Percentiles rank a stretch among this genome's conserved stretches.
Conservation (phyloP, 495 filamentous ascomycete genomes). For the Platismatia glauca region DNA sequence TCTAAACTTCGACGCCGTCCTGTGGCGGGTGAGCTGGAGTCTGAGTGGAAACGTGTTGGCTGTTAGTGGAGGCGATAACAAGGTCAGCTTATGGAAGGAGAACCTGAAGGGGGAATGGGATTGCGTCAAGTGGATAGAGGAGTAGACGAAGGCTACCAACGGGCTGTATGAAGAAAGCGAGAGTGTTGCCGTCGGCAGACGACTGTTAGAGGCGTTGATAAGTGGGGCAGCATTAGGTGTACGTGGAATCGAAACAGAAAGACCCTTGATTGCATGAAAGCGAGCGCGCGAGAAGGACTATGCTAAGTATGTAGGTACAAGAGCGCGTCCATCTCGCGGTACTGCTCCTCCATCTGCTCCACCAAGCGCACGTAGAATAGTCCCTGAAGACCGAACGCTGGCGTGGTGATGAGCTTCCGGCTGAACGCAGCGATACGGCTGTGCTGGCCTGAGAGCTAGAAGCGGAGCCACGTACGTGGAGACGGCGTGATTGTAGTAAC, state of each 20-base stretch:
- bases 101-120: slow-evolving; percentile 71
- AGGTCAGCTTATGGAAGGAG: slow-evolving; percentile 65
- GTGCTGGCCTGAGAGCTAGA: background rate
- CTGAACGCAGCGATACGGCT: background rate
- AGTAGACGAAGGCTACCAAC: slow-evolving; percentile 41
- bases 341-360: background rate
- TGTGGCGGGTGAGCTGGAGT: slow-evolving; percentile 98
- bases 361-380: background rate
- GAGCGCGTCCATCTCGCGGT: background rate
- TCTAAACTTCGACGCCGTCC: slow-evolving; percentile 74
- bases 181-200: background rate
- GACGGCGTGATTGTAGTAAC: background rate
- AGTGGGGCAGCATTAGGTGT: background rate
- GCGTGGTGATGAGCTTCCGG: background rate
- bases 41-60: slow-evolving; percentile 95
- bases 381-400: background rate
- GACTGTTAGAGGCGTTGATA: background rate
- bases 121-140: slow-evolving; percentile 90
- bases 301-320: background rate
- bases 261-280: background rate
- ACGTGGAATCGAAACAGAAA: background rate
- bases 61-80: slow-evolving; percentile 89
- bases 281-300: background rate
- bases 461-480: background rate
- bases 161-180: background rate